A percentile compares a stretch with the other conserved stretches of the same genome.
phyloP scores from a whole-genome alignment of 176 grass and related monocot species.

The Leersia perrieri region DNA sequence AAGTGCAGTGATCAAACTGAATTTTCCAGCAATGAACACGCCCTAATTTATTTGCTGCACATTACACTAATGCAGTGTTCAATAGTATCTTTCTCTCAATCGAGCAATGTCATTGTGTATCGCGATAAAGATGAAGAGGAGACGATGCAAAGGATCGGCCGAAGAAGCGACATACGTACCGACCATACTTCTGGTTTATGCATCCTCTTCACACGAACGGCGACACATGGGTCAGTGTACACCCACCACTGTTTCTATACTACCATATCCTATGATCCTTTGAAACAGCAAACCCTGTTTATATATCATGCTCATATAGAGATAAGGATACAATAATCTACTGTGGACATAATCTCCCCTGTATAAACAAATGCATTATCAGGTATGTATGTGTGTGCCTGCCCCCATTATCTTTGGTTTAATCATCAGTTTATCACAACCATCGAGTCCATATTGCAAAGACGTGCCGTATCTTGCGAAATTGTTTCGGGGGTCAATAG shows the following conservation, averaged over 20 bases:
- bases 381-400: too few species aligned
- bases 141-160: not conserved
- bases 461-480: not conserved
- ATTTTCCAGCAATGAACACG: too few species aligned
- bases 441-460: not conserved
- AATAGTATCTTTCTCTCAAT: too few species aligned
- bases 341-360: not conserved
- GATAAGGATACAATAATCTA: not conserved
- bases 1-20: too few species aligned
- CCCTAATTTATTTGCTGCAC: too few species aligned
- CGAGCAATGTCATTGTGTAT: too few species aligned
- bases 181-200: too few species aligned
- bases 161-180: not conserved
- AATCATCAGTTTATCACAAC: not conserved
- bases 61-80: too few species aligned
- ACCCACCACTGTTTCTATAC: not conserved
- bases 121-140: too few species aligned
- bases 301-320: not conserved
- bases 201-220: not conserved
- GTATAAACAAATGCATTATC: not conserved
- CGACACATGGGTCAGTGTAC: not conserved
- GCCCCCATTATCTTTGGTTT: constrained; percentile 1
- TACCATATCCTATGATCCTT: too few species aligned
- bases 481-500: not conserved
- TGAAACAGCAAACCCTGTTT: not conserved